phyloP scores from a whole-genome alignment of 331 rosid genomes.

The Dryas integrifolia region DNA sequence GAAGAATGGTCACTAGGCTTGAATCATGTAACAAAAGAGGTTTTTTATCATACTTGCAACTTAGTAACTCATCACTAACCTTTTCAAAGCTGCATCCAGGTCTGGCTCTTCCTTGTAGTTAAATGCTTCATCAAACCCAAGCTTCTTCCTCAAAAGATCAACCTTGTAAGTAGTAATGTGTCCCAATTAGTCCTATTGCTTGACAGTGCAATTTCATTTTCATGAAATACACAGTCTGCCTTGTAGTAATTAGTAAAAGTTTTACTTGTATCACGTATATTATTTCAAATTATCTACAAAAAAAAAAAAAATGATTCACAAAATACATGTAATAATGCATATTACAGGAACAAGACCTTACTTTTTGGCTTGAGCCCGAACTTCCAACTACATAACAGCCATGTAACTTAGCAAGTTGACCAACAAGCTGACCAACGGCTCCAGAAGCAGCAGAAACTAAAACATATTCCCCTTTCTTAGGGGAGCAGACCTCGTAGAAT shows the following conservation, averaged over 20 bases:
- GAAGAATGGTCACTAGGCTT: too few relatives aligned
- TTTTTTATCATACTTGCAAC: not conserved
- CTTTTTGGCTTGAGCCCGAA: conserved; percentile 48
- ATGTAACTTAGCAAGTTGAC: conserved; percentile 56
- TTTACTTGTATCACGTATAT: not conserved
- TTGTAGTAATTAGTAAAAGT: not conserved
- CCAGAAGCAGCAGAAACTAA: conserved; percentile 58
- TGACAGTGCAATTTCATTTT: not conserved
- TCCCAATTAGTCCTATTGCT: not conserved
- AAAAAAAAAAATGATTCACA: not conserved
- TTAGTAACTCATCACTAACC: conserved; percentile 24
- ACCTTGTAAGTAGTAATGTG: conserved; percentile 16
- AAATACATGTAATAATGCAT: not conserved
- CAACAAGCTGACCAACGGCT: conserved; percentile 61
- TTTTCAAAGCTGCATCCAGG: conserved; percentile 34
- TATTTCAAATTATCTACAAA: not conserved
- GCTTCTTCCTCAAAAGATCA: conserved; percentile 42
- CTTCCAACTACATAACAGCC: conserved; percentile 60
- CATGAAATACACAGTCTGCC: not conserved
- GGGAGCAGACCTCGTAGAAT: conserved; percentile 53
- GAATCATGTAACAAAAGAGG: not conserved
- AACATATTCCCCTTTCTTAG: conserved; percentile 49
- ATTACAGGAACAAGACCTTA: conserved; percentile 7
- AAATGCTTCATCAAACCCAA: conserved; percentile 42
- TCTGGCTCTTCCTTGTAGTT: conserved; percentile 43